Percentiles rank a stretch among this genome's conserved stretches.
These are phyloP conservation scores for Albizia julibrissin DNA, from an alignment of 306 rosid species.

Conservation along the genomic window DNA sequence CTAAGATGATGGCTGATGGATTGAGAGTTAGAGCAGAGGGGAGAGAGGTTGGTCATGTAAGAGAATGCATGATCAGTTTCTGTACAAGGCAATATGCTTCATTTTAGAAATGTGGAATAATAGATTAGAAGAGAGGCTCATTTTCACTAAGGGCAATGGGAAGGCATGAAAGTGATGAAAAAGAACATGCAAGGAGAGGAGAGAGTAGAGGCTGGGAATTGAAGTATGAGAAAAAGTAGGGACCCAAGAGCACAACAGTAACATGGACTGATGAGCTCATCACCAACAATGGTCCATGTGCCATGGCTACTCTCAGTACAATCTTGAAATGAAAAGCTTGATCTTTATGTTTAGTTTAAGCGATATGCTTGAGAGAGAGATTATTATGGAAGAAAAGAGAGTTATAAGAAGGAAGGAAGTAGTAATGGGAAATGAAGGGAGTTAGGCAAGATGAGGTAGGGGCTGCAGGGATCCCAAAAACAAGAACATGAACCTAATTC, in stretches of 20 bases:
- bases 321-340: background rate
- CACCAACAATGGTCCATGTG: conserved; percentile 41
- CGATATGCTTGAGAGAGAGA: background rate
- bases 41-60: background rate
- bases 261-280: conserved; percentile 38
- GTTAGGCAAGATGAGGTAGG: conserved; percentile 24
- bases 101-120: too few relatives aligned
- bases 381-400: background rate
- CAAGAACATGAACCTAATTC: conserved; percentile 43
- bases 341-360: background rate
- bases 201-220: conserved; percentile 13
- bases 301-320: conserved; percentile 9
- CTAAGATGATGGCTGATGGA: background rate
- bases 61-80: conserved; percentile 15
- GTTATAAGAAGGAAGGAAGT: background rate
- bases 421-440: background rate
- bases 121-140: background rate
- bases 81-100: background rate
- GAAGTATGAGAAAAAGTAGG: conserved; percentile 5
- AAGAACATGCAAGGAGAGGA: conserved; percentile 5
- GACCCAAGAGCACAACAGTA: conserved; percentile 13
- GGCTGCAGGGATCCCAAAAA: conserved; percentile 25
- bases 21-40: background rate
- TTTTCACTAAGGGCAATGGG: background rate
- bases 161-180: background rate